Percentiles rank a stretch among this genome's conserved stretches.
phyloP scores from a whole-genome alignment of 1,139 yeast genomes.

The Arxiozyma heterogenica region DNA sequence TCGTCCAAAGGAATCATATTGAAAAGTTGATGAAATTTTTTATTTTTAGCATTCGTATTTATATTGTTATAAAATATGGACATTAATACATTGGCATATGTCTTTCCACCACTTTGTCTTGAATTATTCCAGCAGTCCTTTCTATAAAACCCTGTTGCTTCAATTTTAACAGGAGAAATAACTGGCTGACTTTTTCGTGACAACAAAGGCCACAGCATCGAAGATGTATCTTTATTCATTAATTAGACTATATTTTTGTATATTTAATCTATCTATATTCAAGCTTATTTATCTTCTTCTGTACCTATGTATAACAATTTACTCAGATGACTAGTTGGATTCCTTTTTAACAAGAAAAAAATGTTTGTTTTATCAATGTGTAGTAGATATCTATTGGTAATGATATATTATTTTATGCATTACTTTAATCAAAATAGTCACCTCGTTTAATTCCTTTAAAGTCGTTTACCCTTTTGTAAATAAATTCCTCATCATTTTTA shows the following conservation, averaged over 20 bases:
- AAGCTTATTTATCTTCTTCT: not conserved
- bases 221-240: not conserved
- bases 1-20: constrained; percentile 47
- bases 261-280: not conserved
- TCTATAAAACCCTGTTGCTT: not conserved
- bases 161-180: not conserved
- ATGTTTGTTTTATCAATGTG: no score
- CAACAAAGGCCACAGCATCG: not conserved
- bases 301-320: no score
- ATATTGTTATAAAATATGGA: constrained; percentile 10
- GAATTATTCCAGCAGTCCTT: not conserved
- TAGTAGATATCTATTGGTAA: no score
- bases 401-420: no score
- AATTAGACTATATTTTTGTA: not conserved
- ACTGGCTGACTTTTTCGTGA: not conserved
- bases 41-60: constrained; percentile 60
- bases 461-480: no score
- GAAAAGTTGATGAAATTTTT: constrained; percentile 72
- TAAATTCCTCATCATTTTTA: no score
- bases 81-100: not conserved
- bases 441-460: no score
- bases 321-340: no score
- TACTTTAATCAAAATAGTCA: no score
- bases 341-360: not conserved
- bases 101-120: constrained; percentile 1